Conservation (phyloP, 805 yeast genomes). For the Pichia cabralensis region DNA sequence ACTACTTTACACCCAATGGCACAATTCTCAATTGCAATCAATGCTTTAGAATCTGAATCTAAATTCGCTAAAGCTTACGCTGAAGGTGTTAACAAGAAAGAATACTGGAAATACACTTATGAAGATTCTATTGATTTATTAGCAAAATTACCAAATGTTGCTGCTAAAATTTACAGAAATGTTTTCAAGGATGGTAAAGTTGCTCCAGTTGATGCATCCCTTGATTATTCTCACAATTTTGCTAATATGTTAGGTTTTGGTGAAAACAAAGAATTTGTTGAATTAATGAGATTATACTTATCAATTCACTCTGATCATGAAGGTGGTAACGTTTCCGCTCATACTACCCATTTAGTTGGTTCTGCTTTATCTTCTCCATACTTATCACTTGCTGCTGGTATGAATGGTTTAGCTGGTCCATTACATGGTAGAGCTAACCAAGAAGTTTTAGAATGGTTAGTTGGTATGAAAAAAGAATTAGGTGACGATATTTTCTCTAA, state of each 20-base stretch:
- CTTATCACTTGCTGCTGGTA: slow-evolving; percentile 71
- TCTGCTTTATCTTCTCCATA: slow-evolving; percentile 74
- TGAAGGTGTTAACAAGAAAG: slow-evolving; percentile 69
- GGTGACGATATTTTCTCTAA: slow-evolving; percentile 56
- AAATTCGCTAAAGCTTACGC: slow-evolving; percentile 81
- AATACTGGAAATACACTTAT: slow-evolving; percentile 76
- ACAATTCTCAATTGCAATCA: slow-evolving; percentile 74
- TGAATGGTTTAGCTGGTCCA: slow-evolving; percentile 83
- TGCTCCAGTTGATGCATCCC: slow-evolving; percentile 35
- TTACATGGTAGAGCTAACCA: slow-evolving; percentile 84
- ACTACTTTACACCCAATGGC: slow-evolving; percentile 81
- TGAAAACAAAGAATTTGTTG: slow-evolving; percentile 57
- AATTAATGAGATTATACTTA: slow-evolving; percentile 70
- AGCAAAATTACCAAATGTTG: slow-evolving; percentile 75
- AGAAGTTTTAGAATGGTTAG: slow-evolving; percentile 76
- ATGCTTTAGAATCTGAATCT: slow-evolving; percentile 74
- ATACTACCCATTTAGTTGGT: slow-evolving; percentile 79
- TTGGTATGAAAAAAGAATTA: slow-evolving; percentile 54
- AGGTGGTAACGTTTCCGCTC: slow-evolving; percentile 86
- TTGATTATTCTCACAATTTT: slow-evolving; percentile 60
- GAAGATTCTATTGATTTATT: slow-evolving; percentile 73
- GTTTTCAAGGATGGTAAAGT: slow-evolving; percentile 74
- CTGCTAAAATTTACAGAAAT: slow-evolving; percentile 77
- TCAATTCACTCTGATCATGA: slow-evolving; percentile 84
- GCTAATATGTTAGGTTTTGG: slow-evolving; percentile 52